Evolutionary conservation across 805 yeast species (phyloP), one percentile per base, ranked within the genome.

Genomic region (Wickerhamomyces sydowiorum): DNA sequence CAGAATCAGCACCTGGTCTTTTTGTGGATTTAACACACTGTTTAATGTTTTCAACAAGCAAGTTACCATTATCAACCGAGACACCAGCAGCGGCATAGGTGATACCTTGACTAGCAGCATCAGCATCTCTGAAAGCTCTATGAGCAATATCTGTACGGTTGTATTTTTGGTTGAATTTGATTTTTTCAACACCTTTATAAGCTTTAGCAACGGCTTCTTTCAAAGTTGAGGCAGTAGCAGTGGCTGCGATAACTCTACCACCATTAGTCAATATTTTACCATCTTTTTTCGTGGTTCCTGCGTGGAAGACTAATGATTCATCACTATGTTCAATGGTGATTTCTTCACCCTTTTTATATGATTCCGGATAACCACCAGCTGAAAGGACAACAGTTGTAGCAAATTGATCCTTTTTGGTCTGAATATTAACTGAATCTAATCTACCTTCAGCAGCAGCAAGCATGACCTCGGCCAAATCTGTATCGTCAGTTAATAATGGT

Each of bases 61-160:
- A 60, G 66, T 93, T 93, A 53, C 99, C 99, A 47, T 86, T 83
- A 61, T 93, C 99, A 36, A 93, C 97, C 39, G 96, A 88, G 31
- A 93, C 99, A 67, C 99, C 99, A 15, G 99, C 87, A 49, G 82
- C 87, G 44, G 88, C 97, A 55, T 93, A 93, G 1, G 99, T 93
- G 53, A 91, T 78, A 9, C 74, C 67, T 31, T 60, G 59, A 8
- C 48, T 50, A 1, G 60, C 49, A 9, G 54, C 43, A 8, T 52
- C 46, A 14, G 62, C 56, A 35, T 76, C 80, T 51, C 86, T 77
- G 72, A 93, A 89, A 4, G 98, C 99, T 58, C 95, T 80, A 68
- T 93, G 96, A 2, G 98, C 99, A 61, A 93, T 93, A 61, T 93
- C 99, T 22, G 67, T 82, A 65, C 99, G 80, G 75, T 76, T 83